A percentile compares a stretch with the other conserved stretches of the same genome.
These are phyloP conservation scores for Colletotrichum sp. DNA, from an alignment of 2,329 filamentous ascomycete species.

Conservation along the genomic window DNA sequence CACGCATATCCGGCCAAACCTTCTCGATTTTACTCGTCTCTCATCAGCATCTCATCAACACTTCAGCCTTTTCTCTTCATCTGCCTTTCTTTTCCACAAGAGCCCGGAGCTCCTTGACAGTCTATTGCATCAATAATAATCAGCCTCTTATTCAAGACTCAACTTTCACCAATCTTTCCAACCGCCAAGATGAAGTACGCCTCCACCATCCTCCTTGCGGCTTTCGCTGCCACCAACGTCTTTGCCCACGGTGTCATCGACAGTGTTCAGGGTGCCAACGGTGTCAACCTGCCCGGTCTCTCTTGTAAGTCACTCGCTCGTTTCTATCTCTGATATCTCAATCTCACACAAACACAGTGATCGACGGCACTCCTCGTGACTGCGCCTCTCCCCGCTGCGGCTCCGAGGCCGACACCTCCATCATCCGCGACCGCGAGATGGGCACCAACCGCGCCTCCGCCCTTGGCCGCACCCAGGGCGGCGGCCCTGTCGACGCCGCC, in stretches of 20 bases:
- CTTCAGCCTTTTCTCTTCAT: slow-evolving; percentile 10
- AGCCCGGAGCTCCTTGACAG: slow-evolving; percentile 19
- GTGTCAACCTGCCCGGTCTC: slow-evolving; percentile 66
- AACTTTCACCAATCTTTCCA: slow-evolving; percentile 10
- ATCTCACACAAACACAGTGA: slow-evolving; percentile 42
- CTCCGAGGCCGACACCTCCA: slow-evolving; percentile 69
- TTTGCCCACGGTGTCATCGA: slow-evolving; percentile 65
- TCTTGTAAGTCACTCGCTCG: not conserved
- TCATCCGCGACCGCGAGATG: slow-evolving; percentile 68
- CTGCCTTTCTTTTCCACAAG: slow-evolving; percentile 18
- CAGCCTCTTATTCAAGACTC: not conserved
- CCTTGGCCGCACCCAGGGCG: slow-evolving; percentile 67
- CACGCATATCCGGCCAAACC: not conserved
- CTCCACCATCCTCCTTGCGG: slow-evolving; percentile 43
- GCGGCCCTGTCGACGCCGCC: slow-evolving; percentile 62
- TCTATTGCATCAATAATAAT: not conserved
- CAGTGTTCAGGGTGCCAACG: slow-evolving; percentile 62
- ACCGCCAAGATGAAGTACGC: slow-evolving; percentile 20
- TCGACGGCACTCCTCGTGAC: slow-evolving; percentile 71
- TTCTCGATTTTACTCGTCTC: not conserved
- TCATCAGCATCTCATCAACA: slow-evolving; percentile 17
- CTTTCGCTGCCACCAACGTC: slow-evolving; percentile 42
- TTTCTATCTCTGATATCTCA: too few species aligned
- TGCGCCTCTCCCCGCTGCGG: slow-evolving; percentile 66
- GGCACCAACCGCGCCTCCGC: slow-evolving; percentile 54